Base-by-base conservation (phyloP, 1,139 yeast genomes). In the Yamadazyma blattariae region DNA sequence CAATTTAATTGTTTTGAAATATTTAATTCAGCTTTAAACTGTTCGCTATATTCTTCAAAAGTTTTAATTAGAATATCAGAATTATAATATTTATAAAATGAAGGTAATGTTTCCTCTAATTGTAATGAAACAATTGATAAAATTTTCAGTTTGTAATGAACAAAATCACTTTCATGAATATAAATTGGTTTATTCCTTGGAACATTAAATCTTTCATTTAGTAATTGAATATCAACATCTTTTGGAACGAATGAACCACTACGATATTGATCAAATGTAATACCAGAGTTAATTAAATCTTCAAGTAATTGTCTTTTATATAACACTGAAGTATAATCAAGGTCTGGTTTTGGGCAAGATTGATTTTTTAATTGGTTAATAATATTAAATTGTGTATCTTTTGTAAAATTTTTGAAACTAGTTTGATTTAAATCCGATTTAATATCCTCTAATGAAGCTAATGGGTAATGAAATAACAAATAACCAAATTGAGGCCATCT, bases 91-190 rank as follows among this genome's bases (percentile, higher is more conserved):
- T 30, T 25, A 26, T 44, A 44, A 3, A 44, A 21, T 7, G n/a
- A 28, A 0, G 41, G 44, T 9, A 21, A 21, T 3, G 33, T 30
- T 10, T 30, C 43, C 1, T 22, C 23, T 7, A 40, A 9, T 10
- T 27, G 12, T 4, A 30, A 24, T 1, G 41, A 29, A 2, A 46
- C 8, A 5, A 6, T 13, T 11, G 12, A n/a, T 20, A 44, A 27
- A 4, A 14, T 20, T 4, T 39, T 31, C 50, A 45, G 49, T 25
- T 38, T 40, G 28, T 36, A 47, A 15, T 39, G 36, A 4, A 31
- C 16, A 23, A 40, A 47, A 26, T 47, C 51, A 33, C 44, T 30
- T 24, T 44, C 48, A 25, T 47, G 51, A 18, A 47, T 35, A 28
- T 29, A 32, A 4, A 43, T 30, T 5, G 29, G 18, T 13, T 18